Evolutionary conservation across 2,329 filamentous ascomycete genomes (phyloP).

Genomic region (Alternaria solani): DNA sequence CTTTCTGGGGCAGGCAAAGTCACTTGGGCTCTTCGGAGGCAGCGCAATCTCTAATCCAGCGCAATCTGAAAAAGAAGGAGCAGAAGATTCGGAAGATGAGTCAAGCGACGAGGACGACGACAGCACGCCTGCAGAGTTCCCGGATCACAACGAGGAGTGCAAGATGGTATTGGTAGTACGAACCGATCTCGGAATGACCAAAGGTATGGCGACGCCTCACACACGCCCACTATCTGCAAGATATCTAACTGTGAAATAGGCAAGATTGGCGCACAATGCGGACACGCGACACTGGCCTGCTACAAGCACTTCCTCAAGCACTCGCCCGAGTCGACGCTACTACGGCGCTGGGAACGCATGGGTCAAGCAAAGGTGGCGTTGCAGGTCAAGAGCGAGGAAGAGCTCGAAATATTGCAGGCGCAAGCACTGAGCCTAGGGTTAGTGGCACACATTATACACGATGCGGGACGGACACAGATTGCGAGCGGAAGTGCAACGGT

Average conservation of each 20-base stretch:
- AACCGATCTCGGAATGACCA: conserved; percentile 96
- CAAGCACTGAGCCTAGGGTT: conserved; percentile 84
- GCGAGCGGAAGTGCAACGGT: conserved; percentile 92
- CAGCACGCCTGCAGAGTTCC: conserved; percentile 55
- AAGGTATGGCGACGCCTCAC: conserved; percentile 65
- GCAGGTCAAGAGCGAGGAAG: conserved; percentile 86
- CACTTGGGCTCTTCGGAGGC: conserved; percentile 75
- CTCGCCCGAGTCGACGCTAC: conserved; percentile 65
- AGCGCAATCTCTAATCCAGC: conserved; percentile 51
- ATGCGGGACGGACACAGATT: conserved; percentile 98
- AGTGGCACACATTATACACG: conserved; percentile 87
- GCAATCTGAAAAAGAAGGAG: conserved; percentile 21
- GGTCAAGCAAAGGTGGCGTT: conserved; percentile 95
- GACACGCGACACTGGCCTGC: conserved; percentile 95
- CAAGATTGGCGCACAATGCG: conserved; percentile 96
- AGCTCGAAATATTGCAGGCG: conserved; percentile 76
- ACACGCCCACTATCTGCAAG: background rate
- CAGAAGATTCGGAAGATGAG: conserved; percentile 37
- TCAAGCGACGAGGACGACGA: conserved; percentile 43
- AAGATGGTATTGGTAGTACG: conserved; percentile 92
- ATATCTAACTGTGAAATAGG: conserved; percentile 60
- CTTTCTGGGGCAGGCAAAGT: conserved; percentile 70
- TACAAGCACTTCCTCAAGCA: conserved; percentile 80
- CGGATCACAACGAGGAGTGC: conserved; percentile 75
- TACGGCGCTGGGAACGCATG: conserved; percentile 82